These are phyloP conservation scores for Prunus yedoensis DNA, from an alignment of 331 rosid genomes.

Conservation along the genomic window DNA sequence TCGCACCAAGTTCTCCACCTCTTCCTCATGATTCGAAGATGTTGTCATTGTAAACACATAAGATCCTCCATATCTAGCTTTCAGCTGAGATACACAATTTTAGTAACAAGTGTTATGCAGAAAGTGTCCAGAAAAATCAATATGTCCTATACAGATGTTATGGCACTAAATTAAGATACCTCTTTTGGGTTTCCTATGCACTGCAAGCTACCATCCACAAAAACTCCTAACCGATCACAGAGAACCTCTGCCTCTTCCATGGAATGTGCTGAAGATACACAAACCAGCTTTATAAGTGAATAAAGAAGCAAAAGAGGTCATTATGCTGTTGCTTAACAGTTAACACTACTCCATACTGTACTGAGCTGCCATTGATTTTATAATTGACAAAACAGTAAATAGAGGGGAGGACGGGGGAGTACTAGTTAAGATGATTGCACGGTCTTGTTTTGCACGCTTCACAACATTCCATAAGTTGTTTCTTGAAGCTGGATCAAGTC, in stretches of 20 bases:
- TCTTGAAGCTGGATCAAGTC: slow-evolving; percentile 95
- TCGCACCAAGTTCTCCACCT: slow-evolving; percentile 66
- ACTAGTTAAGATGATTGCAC: slow-evolving; percentile 95
- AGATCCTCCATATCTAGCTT: slow-evolving; percentile 79
- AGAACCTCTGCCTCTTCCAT: slow-evolving; percentile 98
- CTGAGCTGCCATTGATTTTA: neutral
- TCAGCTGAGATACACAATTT: slow-evolving; percentile 52
- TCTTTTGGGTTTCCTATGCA: slow-evolving; percentile 90
- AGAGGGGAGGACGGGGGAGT: slow-evolving; percentile 5
- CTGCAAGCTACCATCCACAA: slow-evolving; percentile 86
- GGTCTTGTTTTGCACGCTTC: slow-evolving; percentile 77
- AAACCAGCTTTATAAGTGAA: slow-evolving; percentile 1
- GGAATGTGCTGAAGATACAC: slow-evolving; percentile 73
- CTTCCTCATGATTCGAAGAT: slow-evolving; percentile 53
- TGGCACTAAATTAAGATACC: slow-evolving; percentile 41
- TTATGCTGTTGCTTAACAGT: neutral
- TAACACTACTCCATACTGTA: neutral
- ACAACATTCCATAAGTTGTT: slow-evolving; percentile 84
- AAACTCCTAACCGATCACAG: slow-evolving; percentile 86
- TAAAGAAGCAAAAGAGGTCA: neutral
- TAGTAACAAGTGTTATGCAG: slow-evolving; percentile 4
- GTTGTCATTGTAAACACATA: slow-evolving; percentile 92
- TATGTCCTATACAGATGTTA: neutral
- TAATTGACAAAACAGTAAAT: neutral
- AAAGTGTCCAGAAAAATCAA: neutral